Base-by-base conservation (phyloP, 2,329 filamentous ascomycete species). In the Curvularia verruculosa region DNA sequence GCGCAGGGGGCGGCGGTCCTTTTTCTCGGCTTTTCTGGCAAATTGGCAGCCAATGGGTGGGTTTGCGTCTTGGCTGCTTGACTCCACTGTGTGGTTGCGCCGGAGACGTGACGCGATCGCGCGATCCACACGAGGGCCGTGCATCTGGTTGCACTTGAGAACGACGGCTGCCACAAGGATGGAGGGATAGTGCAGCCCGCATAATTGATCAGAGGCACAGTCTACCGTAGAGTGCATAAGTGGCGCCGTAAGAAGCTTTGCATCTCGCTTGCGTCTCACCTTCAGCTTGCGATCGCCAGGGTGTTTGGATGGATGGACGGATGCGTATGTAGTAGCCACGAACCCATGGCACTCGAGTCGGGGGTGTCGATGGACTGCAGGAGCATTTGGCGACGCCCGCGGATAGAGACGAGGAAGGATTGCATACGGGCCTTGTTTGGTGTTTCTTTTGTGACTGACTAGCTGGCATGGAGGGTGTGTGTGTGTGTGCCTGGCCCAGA, bases 201-300 rank as follows among this genome's bases (percentile, higher is more conserved):
- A 55, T 46, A 46, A 51, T 37, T 46, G 52, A 54, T 39, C 44
- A 55, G 47, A 40, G 36, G 47, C 26, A 36, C 18, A 52, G n/a
- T 36, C 50, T 31, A 45, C 23, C 24, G 36, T 43, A 47, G 31
- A n/a, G 29, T 52, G 54, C 54, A 56, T 57, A 52, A 53, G 44
- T 44, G 47, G 54, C 54, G 49, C 15, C 26, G 49, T 36, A 55
- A 15, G 40, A 56, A 49, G 49, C 49, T 37, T 36, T 31, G 21
- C 37, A 54, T 54, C 26, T 53, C 58, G 58, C 54, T 57, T 54
- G 41, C 40, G 58, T 57, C 58, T 60, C 58, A 54, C 21, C 23
- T 52, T 54, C 36, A 50, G 48, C 48, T 44, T 48, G 31, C 48
- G 39, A 49, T 54, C 43, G 19, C 52, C 47, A 26, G 52, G 56